Base-by-base conservation (phyloP, 83 land plant genomes). In the Diphasiastrum complanatum region DNA sequence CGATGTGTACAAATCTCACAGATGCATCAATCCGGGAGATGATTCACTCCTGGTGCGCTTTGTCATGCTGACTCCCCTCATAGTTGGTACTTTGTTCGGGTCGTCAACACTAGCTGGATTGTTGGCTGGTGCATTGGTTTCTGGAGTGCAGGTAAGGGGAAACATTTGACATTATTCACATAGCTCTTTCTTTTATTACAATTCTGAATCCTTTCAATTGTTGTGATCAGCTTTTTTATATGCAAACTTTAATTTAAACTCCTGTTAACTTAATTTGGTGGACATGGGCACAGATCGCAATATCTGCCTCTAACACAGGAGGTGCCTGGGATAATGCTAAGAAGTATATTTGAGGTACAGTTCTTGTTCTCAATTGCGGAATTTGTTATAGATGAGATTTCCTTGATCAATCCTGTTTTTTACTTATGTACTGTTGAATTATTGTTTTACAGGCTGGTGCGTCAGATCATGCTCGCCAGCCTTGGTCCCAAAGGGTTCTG, bases 251-350 rank as follows among this genome's bases (percentile, higher is more conserved):
- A 51, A 26, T 19, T 20, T n/a, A n/a, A 8, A 40, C 16, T 8
- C 16, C 16, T 8, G 8, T 40, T 16, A 40, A 8, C 8, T 8
- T 40, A 40, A 40, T 40, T 40, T 8, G 8, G 43, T 40, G n/a
- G 43, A 8, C 18, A 10, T 49, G 12, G 36, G 23, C 1, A 19
- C 79, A 86, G 91, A 76, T 86, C 20, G 91, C 91, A n/a, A 86
- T 86, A 20, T 86, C 91, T 70, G 91, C 91, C 29, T 83, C 88
- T 33, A 86, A 86, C 82, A 84, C 95, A 26, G 95, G 95, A 29
- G 95, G 95, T 28, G 89, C 86, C n/a, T 87, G 89, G 89, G 95
- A 86, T 24, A 86, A 86, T 68, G 91, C 91, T 20, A 86, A 86
- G 82, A 86, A 83, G 63, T 83, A 83, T 45, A 86, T 85, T n/a